A percentile compares a stretch with the other conserved stretches of the same genome.
phyloP scores from a whole-genome alignment of 169 alveolate species.

The Eimeria nieschulzi region DNA sequence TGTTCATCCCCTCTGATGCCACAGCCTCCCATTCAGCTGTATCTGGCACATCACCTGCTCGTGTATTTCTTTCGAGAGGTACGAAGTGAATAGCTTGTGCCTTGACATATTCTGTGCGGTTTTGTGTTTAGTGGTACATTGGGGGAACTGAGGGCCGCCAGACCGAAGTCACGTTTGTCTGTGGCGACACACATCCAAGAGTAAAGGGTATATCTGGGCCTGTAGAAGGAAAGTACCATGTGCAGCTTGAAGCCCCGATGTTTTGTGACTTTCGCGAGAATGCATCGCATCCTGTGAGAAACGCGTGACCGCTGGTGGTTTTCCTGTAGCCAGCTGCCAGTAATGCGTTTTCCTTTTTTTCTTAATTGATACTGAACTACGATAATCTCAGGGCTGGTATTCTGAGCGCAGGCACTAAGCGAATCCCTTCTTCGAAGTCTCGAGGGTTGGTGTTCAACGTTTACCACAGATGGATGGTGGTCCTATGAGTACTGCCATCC shows the following conservation, averaged over 20 bases:
- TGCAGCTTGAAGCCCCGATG: constrained; percentile 72
- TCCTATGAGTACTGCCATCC: constrained; percentile 74
- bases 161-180: constrained; percentile 64
- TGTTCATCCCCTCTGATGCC: background rate
- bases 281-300: constrained; percentile 53
- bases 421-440: constrained; percentile 64
- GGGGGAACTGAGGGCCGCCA: constrained; percentile 72
- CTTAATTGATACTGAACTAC: background rate
- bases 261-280: constrained; percentile 66
- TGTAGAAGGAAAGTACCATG: constrained; percentile 5
- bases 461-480: constrained; percentile 67
- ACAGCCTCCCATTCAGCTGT: background rate
- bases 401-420: constrained; percentile 33
- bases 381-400: background rate
- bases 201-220: constrained; percentile 47
- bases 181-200: constrained; percentile 63
- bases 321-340: too few species aligned
- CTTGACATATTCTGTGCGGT: too few species aligned
- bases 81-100: background rate
- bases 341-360: background rate
- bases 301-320: too few species aligned
- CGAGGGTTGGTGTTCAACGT: constrained; percentile 74
- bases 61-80: background rate
- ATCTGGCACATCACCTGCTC: background rate
- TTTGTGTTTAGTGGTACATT: constrained; percentile 34